phyloP scores from a whole-genome alignment of 2,329 filamentous ascomycete genomes.

The Hypoxylon sp. region DNA sequence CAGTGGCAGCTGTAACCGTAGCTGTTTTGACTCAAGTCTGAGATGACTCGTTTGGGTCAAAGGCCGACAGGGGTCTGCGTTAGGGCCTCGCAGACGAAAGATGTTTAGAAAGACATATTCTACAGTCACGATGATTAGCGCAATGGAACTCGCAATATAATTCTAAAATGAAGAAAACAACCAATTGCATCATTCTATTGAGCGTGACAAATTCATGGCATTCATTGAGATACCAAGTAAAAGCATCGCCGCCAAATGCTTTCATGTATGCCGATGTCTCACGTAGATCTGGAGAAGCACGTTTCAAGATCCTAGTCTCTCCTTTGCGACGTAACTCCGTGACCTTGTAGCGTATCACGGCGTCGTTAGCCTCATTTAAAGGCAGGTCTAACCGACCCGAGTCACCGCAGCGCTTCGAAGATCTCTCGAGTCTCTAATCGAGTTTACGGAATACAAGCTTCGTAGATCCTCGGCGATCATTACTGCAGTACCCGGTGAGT shows the following conservation, averaged over 20 bases:
- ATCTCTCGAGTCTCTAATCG: constrained; percentile 8
- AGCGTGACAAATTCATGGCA: not conserved
- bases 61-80: constrained; percentile 13
- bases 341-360: not conserved
- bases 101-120: not conserved
- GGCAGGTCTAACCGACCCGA: constrained; percentile 18
- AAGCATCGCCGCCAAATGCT: not conserved
- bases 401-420: not conserved
- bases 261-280: not conserved
- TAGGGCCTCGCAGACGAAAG: constrained; percentile 11
- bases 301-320: constrained; percentile 35
- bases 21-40: constrained; percentile 38
- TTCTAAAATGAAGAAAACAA: not conserved
- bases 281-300: constrained; percentile 1
- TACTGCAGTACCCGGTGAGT: not conserved
- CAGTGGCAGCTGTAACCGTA: constrained; percentile 28
- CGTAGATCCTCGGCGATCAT: constrained; percentile 16
- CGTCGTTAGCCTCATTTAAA: constrained; percentile 4
- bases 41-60: constrained; percentile 21
- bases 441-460: constrained; percentile 4
- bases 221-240: not conserved
- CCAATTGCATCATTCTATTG: not conserved
- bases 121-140: not conserved
- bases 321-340: constrained; percentile 5
- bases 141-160: not conserved